Evolutionary conservation across 805 yeast genomes (phyloP), one percentile per base, ranked within the genome.

Genomic region (Priceomyces carsonii): DNA sequence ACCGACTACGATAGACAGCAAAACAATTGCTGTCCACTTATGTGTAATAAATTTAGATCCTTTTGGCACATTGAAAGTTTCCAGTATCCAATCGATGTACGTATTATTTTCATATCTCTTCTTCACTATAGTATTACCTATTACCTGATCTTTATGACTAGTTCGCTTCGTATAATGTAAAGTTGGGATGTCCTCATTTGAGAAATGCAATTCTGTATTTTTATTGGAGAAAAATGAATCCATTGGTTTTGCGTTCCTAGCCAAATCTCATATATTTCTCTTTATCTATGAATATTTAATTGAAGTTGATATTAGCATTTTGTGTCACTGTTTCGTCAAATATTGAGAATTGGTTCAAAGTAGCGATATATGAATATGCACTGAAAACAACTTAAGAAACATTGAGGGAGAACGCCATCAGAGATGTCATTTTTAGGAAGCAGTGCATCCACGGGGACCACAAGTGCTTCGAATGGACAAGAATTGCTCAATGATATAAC

Each of bases 401-500:
- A 14, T 15, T 8, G 13, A 19, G 19, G 10, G 6, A 10, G 7
- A 28, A 14, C 30, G 34, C 17, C 10, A 8, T n/a, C 31, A n/a
- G n/a, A 27, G 24, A 66, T 68, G 74, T 66, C 76, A 19, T 69
- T 65, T 45, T 55, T 64, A 36, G 48, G 52, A 27, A 36, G 48
- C 23, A 45, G 57, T 15, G 47, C 57, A 32, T 22, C 52, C 5
- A 33, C 47, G 8, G 38, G 59, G 1, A 42, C 59, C 5, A 48
- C 70, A n/a, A 63, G 70, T 26, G 69, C 73, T 5, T 70, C 72
- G 21, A 71, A 73, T 6, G 69, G 77, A 23, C 77, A 74, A 51
- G 87, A 80, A 40, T 62, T 85, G 39, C 75, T 80, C 47, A 79
- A 81, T 54, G 95, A 87, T 59, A 73, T 83, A 38, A 68, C 77